Evolutionary conservation across 257 asterid genomes (phyloP).

Genomic region (Sherardia arvensis): DNA sequence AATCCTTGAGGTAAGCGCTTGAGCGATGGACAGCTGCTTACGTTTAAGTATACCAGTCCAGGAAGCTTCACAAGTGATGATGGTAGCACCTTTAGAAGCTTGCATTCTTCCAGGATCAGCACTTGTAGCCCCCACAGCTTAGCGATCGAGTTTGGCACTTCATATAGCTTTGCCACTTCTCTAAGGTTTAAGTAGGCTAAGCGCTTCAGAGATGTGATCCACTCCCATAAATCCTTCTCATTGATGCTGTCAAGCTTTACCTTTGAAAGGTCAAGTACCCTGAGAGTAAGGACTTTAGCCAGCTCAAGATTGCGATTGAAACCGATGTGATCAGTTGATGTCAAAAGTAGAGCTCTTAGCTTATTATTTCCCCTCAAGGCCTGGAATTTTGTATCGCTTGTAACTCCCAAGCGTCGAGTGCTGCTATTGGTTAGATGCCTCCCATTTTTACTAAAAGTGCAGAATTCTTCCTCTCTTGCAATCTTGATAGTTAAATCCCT

Average conservation of each 20-base stretch:
- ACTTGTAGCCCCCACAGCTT: slow-evolving; percentile 21
- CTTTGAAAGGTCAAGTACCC: slow-evolving; percentile 25
- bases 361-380: slow-evolving; percentile 10
- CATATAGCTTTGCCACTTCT: slow-evolving; percentile 7
- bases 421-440: slow-evolving; percentile 3
- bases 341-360: slow-evolving; percentile 22
- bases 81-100: slow-evolving; percentile 11
- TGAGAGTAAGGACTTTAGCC: slow-evolving; percentile 21
- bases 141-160: slow-evolving; percentile 14
- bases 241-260: slow-evolving; percentile 8
- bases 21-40: slow-evolving; percentile 19
- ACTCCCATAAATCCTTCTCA: slow-evolving; percentile 18
- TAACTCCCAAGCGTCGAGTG: slow-evolving; percentile 22
- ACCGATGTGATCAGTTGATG: slow-evolving; percentile 7
- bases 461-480: slow-evolving; percentile 16
- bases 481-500: slow-evolving; percentile 18
- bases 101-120: slow-evolving; percentile 20
- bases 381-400: slow-evolving; percentile 11
- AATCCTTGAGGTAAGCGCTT: slow-evolving; percentile 15
- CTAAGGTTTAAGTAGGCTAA: slow-evolving; percentile 21
- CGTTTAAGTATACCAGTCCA: slow-evolving; percentile 15
- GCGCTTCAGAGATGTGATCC: slow-evolving; percentile 25
- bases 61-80: slow-evolving; percentile 15
- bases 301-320: slow-evolving; percentile 10
- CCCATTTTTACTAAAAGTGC: slow-evolving; percentile 6